Evolutionary conservation across 371 early-diverging fungal species (phyloP).

Genomic region (Saksenaea vasiformis): DNA sequence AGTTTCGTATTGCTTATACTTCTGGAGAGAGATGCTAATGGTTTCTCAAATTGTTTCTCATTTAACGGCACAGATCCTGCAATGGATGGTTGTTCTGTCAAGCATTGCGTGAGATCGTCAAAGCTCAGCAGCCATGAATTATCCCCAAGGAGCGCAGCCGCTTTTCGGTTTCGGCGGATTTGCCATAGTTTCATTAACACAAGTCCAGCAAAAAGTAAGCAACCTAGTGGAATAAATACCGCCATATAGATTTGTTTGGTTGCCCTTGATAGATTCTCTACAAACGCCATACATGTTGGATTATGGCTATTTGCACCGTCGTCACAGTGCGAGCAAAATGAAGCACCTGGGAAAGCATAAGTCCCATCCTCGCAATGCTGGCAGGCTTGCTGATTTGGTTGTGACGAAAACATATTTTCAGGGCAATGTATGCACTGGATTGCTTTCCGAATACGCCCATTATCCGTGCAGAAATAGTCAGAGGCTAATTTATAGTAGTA

Average conservation of each 20-base stretch:
- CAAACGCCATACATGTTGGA: constrained; percentile 16
- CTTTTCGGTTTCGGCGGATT: constrained; percentile 20
- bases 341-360: constrained; percentile 19
- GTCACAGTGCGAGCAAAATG: constrained; percentile 27
- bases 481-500: constrained; percentile 17
- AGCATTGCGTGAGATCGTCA: constrained; percentile 24
- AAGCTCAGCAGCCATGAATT: constrained; percentile 51
- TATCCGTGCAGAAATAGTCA: constrained; percentile 20
- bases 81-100: constrained; percentile 6
- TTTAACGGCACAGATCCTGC: background rate
- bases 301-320: constrained; percentile 13
- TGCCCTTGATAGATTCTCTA: constrained; percentile 8
- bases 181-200: constrained; percentile 8
- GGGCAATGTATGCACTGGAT: constrained; percentile 38
- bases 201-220: constrained; percentile 3
- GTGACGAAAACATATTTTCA: constrained; percentile 24
- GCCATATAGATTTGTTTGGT: constrained; percentile 22
- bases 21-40: too few relatives aligned
- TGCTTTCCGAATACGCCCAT: constrained; percentile 17
- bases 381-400: constrained; percentile 34
- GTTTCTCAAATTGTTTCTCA: background rate
- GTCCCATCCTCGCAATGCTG: constrained; percentile 27
- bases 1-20: too few relatives aligned
- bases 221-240: constrained; percentile 32
- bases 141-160: constrained; percentile 27